Percentiles rank a stretch among this genome's conserved stretches.
phyloP scores from a whole-genome alignment of 139 green algal genomes.

The Chlamydomonas incerta region DNA sequence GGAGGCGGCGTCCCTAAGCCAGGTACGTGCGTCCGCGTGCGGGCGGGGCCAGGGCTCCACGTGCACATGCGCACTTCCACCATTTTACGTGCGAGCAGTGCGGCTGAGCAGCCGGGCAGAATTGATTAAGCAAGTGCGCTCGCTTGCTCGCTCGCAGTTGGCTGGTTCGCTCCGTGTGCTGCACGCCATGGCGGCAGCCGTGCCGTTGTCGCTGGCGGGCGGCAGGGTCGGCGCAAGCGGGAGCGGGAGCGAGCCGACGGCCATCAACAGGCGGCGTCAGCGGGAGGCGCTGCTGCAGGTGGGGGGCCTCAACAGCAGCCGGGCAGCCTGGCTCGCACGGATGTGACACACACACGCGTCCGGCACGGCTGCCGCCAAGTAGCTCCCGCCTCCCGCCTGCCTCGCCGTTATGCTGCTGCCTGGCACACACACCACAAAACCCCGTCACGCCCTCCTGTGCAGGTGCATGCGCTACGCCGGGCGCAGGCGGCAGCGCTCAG shows the following conservation, averaged over 20 bases:
- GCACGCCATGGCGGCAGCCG: conserved; percentile 45
- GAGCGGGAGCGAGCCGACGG: not conserved
- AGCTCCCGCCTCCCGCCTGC: not conserved
- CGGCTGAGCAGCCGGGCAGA: too few species aligned
- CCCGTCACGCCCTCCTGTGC: too few species aligned
- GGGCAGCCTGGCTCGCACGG: too few species aligned
- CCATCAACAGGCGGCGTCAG: not conserved
- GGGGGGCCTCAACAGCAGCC: too few species aligned
- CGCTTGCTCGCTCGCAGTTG: conserved; percentile 6
- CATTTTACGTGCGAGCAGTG: too few species aligned
- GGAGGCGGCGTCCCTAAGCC: not conserved
- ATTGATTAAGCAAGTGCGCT: too few species aligned
- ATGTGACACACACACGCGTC: too few species aligned
- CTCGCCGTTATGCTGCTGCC: too few species aligned
- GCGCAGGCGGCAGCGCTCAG: not conserved
- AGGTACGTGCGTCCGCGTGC: conserved; percentile 14
- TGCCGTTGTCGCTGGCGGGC: conserved; percentile 32
- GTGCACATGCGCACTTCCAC: too few species aligned
- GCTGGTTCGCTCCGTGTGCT: conserved; percentile 40
- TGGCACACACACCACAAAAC: too few species aligned
- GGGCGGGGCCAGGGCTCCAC: too few species aligned
- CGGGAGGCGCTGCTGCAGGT: conserved; percentile 28
- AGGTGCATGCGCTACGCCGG: not conserved
- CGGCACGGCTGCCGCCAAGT: not conserved
- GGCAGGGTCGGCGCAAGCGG: not conserved